These are phyloP conservation scores for Ceraceosorus guamensis DNA, from an alignment of 1,284 basidiomycete genomes.

Conservation along the genomic window DNA sequence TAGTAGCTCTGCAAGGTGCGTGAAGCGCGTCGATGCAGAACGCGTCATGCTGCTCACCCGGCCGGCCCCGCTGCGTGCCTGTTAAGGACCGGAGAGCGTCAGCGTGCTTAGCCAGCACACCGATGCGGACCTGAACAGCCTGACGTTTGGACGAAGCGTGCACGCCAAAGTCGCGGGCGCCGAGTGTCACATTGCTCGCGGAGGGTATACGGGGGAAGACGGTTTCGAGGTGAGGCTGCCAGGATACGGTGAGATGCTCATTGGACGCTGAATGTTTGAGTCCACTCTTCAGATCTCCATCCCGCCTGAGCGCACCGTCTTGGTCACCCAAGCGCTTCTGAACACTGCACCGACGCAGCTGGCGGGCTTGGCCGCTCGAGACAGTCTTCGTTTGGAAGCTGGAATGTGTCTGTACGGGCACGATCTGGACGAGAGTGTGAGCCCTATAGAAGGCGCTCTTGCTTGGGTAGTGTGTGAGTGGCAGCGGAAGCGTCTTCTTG, in stretches of 20 bases:
- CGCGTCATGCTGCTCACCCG: background rate
- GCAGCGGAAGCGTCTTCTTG: background rate
- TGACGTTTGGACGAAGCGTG: constrained; percentile 44
- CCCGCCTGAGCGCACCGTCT: constrained; percentile 66
- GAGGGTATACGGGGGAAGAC: constrained; percentile 97
- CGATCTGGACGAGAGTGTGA: constrained; percentile 78
- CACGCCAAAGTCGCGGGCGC: constrained; percentile 59
- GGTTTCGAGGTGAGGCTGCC: constrained; percentile 70
- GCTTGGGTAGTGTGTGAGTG: constrained; percentile 79
- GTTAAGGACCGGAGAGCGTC: constrained; percentile 63
- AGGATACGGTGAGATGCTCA: background rate
- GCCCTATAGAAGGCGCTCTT: constrained; percentile 77
- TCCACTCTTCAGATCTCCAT: constrained; percentile 63
- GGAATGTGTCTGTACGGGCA: constrained; percentile 98
- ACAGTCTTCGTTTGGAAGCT: constrained; percentile 86
- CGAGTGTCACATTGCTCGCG: constrained; percentile 75
- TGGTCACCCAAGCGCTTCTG: constrained; percentile 64
- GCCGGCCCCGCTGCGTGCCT: background rate
- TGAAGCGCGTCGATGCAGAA: background rate
- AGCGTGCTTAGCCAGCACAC: constrained; percentile 69
- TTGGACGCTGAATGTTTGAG: background rate
- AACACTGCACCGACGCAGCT: constrained; percentile 64
- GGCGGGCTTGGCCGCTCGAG: constrained; percentile 84
- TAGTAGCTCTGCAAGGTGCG: constrained; percentile 79
- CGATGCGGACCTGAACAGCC: constrained; percentile 55